Base-by-base conservation (phyloP, 2,329 filamentous ascomycete genomes). In the Chrysoporthe deuterocubensis region DNA sequence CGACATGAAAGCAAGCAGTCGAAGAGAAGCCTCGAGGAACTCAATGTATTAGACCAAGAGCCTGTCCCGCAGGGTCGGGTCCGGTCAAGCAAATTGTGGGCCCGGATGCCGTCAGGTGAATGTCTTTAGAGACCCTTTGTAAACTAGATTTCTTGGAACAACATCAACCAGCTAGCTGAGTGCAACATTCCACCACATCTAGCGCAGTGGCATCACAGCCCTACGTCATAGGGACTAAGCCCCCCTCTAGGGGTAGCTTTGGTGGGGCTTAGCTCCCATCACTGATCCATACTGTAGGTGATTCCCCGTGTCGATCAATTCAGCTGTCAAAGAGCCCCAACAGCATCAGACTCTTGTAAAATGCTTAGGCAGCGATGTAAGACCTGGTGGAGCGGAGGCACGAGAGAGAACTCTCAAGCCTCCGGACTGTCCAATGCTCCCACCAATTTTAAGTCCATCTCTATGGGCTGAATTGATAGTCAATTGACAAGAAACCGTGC, bases 161-260 rank as follows among this genome's bases (percentile, higher is more conserved):
- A 6, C 54, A n/a, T 18, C 34, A 57, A 6, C 26, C 26, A 16
- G 50, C 50, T 2, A 54, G 50, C 50, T 8, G 16, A 18, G 16
- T 14, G 32, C 21, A 54, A 14, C 9, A 50, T 26, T 26, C 48
- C 13, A 21, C 11, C 48, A 9, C 9, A 4, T 11, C 26, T 18
- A 54, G 14, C 32, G 57, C 40, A 60, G 57, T 60, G 37, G 40
- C 40, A 60, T 60, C 57, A 60, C 13, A 26, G 57, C n/a, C 14
- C n/a, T 60, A 60, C 57, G 57, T 60, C 57, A 60, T 60, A 26
- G 37, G 57, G 8, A 26, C 5, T 32, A 21, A 11, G 34, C 6
- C 14, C 3, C 4, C 13, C 18, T 7, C 37, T 42, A 21, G 37
- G 37, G 57, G 8, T 43, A 60, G 57, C 57, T 60, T 5, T 60